Conservation (phyloP, 2,329 filamentous ascomycete genomes). For the Nemania sp. region DNA sequence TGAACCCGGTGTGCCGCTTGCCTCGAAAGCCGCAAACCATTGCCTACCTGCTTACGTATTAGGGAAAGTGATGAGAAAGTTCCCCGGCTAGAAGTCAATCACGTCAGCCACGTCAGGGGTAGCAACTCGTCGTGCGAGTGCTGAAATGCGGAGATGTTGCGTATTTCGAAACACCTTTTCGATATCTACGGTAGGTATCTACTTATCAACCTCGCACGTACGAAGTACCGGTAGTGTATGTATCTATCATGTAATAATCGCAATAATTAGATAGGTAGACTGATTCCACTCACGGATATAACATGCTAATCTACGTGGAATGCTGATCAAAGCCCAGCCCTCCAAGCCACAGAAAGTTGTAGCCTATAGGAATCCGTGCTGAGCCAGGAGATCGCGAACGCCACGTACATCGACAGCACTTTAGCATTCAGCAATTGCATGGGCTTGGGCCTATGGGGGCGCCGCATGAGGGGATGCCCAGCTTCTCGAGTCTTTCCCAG, state of each 20-base stretch:
- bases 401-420: conserved; percentile 25
- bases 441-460: conserved; percentile 26
- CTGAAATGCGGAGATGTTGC: not conserved
- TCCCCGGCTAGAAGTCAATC: too few relatives aligned
- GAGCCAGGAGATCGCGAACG: conserved; percentile 16
- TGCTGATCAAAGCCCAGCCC: conserved; percentile 23
- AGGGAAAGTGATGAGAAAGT: too few relatives aligned
- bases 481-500: conserved; percentile 31
- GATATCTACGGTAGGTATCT: too few relatives aligned
- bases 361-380: conserved; percentile 8
- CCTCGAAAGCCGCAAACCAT: not conserved
- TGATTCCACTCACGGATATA: not conserved
- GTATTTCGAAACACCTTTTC: conserved; percentile 6
- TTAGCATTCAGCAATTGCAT: conserved; percentile 26
- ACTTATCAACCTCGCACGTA: not conserved
- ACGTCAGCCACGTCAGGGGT: not conserved
- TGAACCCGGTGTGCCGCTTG: not conserved
- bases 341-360: conserved; percentile 20
- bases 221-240: too few relatives aligned
- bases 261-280: not conserved
- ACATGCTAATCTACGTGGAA: conserved; percentile 11
- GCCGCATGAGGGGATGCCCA: conserved; percentile 24
- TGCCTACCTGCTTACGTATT: too few relatives aligned
- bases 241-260: not conserved
- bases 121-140: not conserved